phyloP scores from a whole-genome alignment of 345 rosid species.

The Erysimum cheiranthoides region DNA sequence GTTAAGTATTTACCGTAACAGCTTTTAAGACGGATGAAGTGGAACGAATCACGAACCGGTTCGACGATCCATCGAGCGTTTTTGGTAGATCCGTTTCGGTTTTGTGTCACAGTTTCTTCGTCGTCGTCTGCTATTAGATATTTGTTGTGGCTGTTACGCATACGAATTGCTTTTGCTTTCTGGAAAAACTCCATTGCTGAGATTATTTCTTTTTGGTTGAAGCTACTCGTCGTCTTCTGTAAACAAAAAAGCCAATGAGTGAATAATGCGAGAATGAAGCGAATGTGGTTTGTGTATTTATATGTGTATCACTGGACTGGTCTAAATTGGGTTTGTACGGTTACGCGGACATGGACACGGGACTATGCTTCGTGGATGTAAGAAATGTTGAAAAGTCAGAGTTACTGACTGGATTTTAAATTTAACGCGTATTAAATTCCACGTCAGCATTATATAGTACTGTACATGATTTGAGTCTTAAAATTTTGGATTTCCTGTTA shows the following conservation, averaged over 20 bases:
- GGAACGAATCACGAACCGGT: constrained; percentile 53
- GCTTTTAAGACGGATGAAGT: constrained; percentile 69
- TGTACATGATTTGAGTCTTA: not conserved
- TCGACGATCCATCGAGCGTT: constrained; percentile 80
- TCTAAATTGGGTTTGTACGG: constrained; percentile 18
- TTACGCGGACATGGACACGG: constrained; percentile 38
- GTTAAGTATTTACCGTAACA: constrained; percentile 77
- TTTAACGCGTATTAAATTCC: constrained; percentile 33
- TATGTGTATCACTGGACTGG: not conserved
- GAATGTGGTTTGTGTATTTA: not conserved
- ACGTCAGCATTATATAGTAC: constrained; percentile 29
- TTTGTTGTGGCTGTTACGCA: constrained; percentile 80
- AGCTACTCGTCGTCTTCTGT: constrained; percentile 34
- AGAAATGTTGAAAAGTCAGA: constrained; percentile 20
- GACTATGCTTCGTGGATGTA: not conserved
- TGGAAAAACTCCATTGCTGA: constrained; percentile 78
- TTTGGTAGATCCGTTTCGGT: constrained; percentile 65
- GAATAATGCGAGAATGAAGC: not conserved
- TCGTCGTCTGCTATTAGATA: constrained; percentile 74
- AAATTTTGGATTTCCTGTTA: no score
- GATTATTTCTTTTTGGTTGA: constrained; percentile 22
- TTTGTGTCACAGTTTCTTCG: constrained; percentile 70
- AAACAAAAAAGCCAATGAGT: not conserved
- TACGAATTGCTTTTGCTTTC: constrained; percentile 74
- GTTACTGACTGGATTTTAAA: constrained; percentile 24